Evolutionary conservation across 1,284 basidiomycete species (phyloP).

Genomic region (Thecaphora thlaspeos): DNA sequence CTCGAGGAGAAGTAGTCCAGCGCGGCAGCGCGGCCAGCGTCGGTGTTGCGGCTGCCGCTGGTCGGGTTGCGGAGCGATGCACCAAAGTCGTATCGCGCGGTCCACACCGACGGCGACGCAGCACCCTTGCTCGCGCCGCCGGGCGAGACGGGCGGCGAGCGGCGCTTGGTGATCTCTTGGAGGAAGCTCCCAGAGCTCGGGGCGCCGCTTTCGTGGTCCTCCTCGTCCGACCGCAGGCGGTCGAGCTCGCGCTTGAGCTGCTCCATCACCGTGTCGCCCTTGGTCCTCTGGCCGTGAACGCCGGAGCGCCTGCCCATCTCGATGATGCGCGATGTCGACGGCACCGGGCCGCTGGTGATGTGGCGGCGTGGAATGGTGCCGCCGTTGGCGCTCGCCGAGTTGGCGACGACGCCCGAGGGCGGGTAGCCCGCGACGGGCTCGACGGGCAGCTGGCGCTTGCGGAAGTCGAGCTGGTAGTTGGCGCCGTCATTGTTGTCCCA

Average conservation of each 20-base stretch:
- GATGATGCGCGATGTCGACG: slow-evolving; percentile 34
- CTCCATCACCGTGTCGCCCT: slow-evolving; percentile 50
- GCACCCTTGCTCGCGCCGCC: slow-evolving; percentile 52
- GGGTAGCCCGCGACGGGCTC: slow-evolving; percentile 17
- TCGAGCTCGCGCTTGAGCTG: slow-evolving; percentile 62
- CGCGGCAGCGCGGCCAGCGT: slow-evolving; percentile 44
- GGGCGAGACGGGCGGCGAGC: slow-evolving; percentile 45
- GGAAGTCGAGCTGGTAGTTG: slow-evolving; percentile 72
- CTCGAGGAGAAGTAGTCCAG: slow-evolving; percentile 51
- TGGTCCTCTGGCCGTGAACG: slow-evolving; percentile 51
- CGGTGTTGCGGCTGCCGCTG: slow-evolving; percentile 42
- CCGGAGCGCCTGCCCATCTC: slow-evolving; percentile 42
- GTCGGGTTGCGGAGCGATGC: slow-evolving; percentile 60
- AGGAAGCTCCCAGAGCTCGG: slow-evolving; percentile 20
- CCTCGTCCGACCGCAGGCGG: slow-evolving; percentile 60
- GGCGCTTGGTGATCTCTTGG: slow-evolving; percentile 30
- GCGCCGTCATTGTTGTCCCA: slow-evolving; percentile 87
- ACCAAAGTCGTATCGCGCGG: slow-evolving; percentile 62
- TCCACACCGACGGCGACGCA: slow-evolving; percentile 41
- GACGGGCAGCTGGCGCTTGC: slow-evolving; percentile 35
- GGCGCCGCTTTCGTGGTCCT: slow-evolving; percentile 54
- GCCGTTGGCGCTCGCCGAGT: slow-evolving; percentile 16
- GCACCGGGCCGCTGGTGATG: slow-evolving; percentile 23
- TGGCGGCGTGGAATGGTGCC: slow-evolving; percentile 27
- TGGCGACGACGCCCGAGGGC: slow-evolving; percentile 42